A percentile compares a stretch with the other conserved stretches of the same genome.
These are phyloP conservation scores for Pichiaceae sp. DNA, from an alignment of 1,139 yeast species.

Conservation along the genomic window DNA sequence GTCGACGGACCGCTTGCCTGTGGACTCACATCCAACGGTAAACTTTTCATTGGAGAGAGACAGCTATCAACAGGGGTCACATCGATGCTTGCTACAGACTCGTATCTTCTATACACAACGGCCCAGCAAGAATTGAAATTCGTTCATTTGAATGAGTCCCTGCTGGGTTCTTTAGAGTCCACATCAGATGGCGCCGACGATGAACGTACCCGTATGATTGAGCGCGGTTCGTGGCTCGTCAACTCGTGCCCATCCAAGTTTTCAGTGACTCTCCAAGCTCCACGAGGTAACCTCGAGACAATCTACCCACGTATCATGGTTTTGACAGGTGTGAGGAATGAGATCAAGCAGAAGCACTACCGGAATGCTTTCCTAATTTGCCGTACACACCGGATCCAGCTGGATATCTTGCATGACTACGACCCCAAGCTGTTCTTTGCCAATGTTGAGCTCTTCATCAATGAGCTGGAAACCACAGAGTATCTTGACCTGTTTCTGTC, in stretches of 20 bases:
- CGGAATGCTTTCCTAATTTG: conserved; percentile 71
- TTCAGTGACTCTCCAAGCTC: conserved; percentile 83
- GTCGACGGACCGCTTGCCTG: conserved; percentile 23
- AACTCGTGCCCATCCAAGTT: conserved; percentile 77
- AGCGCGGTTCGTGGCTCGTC: conserved; percentile 80
- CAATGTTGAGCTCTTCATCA: conserved; percentile 61
- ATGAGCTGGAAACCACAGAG: conserved; percentile 63
- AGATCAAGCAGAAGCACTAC: conserved; percentile 51
- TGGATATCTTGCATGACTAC: conserved; percentile 85
- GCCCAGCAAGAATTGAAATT: conserved; percentile 82
- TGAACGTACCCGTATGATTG: conserved; percentile 83
- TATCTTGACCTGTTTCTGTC: conserved; percentile 83
- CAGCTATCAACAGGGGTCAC: conserved; percentile 76
- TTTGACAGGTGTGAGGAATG: conserved; percentile 68
- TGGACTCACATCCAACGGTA: conserved; percentile 70
- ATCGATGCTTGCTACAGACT: conserved; percentile 66
- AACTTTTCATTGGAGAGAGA: conserved; percentile 54
- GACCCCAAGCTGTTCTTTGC: conserved; percentile 59
- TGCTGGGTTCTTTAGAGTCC: conserved; percentile 6
- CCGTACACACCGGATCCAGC: conserved; percentile 84
- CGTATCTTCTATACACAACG: conserved; percentile 75
- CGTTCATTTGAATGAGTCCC: conserved; percentile 44
- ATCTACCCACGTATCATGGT: conserved; percentile 92
- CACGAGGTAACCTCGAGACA: conserved; percentile 93
- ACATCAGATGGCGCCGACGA: conserved; percentile 42